phyloP scores from a whole-genome alignment of 1,284 basidiomycete species.

The Ceratobasidium sp. region DNA sequence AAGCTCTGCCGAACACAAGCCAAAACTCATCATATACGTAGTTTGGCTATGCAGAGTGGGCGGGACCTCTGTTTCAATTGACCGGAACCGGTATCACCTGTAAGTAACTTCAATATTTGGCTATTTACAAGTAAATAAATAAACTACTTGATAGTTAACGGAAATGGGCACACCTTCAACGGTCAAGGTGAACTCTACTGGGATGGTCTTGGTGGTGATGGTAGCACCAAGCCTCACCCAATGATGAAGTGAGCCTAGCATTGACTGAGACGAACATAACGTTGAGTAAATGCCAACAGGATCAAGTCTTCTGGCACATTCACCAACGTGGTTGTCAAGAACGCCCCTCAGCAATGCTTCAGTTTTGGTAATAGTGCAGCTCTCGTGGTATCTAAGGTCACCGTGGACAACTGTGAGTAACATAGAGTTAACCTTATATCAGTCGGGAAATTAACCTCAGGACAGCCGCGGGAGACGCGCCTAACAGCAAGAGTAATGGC shows the following conservation, averaged over 20 bases:
- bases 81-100: conserved; percentile 30
- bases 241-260: conserved; percentile 53
- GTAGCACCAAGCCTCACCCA: conserved; percentile 63
- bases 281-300: conserved; percentile 13
- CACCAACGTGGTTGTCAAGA: conserved; percentile 61
- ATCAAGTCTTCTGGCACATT: conserved; percentile 69
- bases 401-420: conserved; percentile 59
- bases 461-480: conserved; percentile 58
- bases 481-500: conserved; percentile 64
- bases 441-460: not conserved
- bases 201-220: conserved; percentile 63
- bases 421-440: not conserved
- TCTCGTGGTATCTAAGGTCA: conserved; percentile 56
- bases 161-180: conserved; percentile 63
- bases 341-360: conserved; percentile 61
- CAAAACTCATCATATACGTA: not conserved
- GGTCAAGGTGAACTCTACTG: conserved; percentile 65
- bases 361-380: conserved; percentile 57
- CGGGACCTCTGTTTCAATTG: conserved; percentile 61
- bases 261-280: not conserved
- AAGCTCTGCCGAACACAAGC: not conserved
- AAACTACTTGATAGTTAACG: conserved; percentile 58
- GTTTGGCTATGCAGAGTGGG: conserved; percentile 62
- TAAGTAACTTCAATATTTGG: not conserved
- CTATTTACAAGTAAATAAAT: conserved; percentile 6